Percentiles rank a stretch among this genome's conserved stretches.
Conservation (phyloP, 2,329 filamentous ascomycete species). For the Fusarium albosuccineum region DNA sequence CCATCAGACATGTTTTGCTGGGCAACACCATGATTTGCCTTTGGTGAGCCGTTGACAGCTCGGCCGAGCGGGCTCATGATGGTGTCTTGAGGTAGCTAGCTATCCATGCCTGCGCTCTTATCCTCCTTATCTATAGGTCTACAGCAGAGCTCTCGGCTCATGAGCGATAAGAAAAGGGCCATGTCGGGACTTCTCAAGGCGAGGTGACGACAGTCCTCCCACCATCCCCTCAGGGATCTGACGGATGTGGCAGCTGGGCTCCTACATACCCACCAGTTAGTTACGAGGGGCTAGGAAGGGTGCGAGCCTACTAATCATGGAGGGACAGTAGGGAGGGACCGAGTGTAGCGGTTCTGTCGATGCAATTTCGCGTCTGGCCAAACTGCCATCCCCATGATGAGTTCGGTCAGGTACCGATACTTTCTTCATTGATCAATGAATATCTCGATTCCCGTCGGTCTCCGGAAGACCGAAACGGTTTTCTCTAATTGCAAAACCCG, state of each 20-base stretch:
- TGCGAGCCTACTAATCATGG: slow-evolving; percentile 15
- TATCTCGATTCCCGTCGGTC: slow-evolving; percentile 41
- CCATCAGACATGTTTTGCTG: slow-evolving; percentile 46
- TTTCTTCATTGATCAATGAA: slow-evolving; percentile 9
- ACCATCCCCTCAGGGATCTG: slow-evolving; percentile 24
- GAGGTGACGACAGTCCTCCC: slow-evolving; percentile 42
- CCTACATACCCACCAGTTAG: slow-evolving; percentile 24
- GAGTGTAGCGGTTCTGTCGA: slow-evolving; percentile 19
- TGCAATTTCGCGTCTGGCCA: slow-evolving; percentile 44
- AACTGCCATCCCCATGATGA: slow-evolving; percentile 32
- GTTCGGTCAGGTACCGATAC: slow-evolving; percentile 45
- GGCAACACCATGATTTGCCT: slow-evolving; percentile 30
- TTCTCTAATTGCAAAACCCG: slow-evolving; percentile 18
- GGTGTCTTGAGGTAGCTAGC: background rate
- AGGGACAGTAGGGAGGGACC: slow-evolving; percentile 15
- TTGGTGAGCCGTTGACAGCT: slow-evolving; percentile 41
- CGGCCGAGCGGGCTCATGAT: slow-evolving; percentile 44
- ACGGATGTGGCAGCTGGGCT: slow-evolving; percentile 24
- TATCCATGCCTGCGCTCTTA: slow-evolving; percentile 14
- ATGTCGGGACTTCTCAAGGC: slow-evolving; percentile 19
- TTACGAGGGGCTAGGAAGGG: slow-evolving; percentile 27
- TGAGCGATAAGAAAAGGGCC: slow-evolving; percentile 32
- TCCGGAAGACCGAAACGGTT: slow-evolving; percentile 35
- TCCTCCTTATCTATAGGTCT: slow-evolving; percentile 37
- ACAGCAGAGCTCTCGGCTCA: slow-evolving; percentile 28